Evolutionary conservation across 306 rosid species (phyloP).

Genomic region (Quercus robur): DNA sequence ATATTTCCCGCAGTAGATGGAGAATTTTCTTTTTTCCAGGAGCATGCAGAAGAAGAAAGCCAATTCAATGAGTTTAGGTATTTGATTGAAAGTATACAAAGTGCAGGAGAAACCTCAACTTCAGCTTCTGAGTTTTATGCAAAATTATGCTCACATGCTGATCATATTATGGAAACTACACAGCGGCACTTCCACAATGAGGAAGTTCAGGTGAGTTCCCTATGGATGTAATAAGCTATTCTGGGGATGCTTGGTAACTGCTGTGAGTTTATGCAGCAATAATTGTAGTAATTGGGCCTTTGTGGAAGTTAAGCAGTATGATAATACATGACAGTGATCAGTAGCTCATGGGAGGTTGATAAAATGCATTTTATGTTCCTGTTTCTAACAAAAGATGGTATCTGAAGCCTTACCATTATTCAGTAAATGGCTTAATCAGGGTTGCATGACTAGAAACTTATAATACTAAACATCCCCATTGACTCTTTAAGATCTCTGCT

Average conservation of each 20-base stretch:
- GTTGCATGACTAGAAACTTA: conserved; percentile 24
- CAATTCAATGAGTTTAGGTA: conserved; percentile 88
- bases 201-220: conserved; percentile 83
- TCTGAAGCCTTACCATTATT: conserved; percentile 7
- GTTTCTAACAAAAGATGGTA: conserved; percentile 3
- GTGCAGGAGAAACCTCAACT: conserved; percentile 74
- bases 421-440: conserved; percentile 5
- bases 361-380: conserved; percentile 10
- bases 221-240: conserved; percentile 12
- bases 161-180: conserved; percentile 88
- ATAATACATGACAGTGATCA: conserved; percentile 17
- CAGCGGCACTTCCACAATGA: conserved; percentile 84
- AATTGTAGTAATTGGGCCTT: conserved; percentile 7
- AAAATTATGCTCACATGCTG: conserved; percentile 89
- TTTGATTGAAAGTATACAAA: conserved; percentile 85
- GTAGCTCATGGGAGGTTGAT: conserved; percentile 24
- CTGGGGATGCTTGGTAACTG: neutral
- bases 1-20: conserved; percentile 98
- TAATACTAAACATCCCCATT: conserved; percentile 9
- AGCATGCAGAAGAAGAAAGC: conserved; percentile 92
- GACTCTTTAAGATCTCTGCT: conserved; percentile 10
- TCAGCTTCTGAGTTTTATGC: conserved; percentile 83
- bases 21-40: conserved; percentile 78
- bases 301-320: conserved; percentile 4
- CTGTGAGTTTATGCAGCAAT: conserved; percentile 12